Evolutionary conservation across 1,284 basidiomycete genomes (phyloP), one percentile per base, ranked within the genome.

Genomic region (Hortiboletus rubellus): DNA sequence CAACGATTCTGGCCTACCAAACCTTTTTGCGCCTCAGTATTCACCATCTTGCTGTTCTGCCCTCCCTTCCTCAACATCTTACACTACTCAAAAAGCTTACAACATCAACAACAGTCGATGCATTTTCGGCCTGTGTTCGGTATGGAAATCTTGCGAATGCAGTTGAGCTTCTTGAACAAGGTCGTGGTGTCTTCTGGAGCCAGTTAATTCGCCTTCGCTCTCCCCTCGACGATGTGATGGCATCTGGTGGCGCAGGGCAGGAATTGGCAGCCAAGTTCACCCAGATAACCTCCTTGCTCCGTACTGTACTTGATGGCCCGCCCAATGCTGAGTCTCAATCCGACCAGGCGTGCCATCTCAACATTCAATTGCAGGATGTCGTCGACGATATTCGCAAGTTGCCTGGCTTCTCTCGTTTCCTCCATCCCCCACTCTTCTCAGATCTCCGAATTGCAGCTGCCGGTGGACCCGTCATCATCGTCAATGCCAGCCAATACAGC

Each of bases 111-210:
- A n/a, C n/a, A 40, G 38, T 40, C n/a, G 38, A 40, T 9, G 38
- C n/a, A 8, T 40, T 40, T n/a, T 40, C 38, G 5, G 38, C 36
- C 15, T 37, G 36, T 15, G 14, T 37, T 37, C 36, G 36, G 15
- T 15, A 15, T 37, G 36, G 36, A 17, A 40, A 45, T 15, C 15
- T 15, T 0, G 36, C 14, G 15, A 37, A 37, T 12, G 36, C 36
- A 37, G 36, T 37, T 10, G 54, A 55, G 9, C 54, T 55, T 9
- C 50, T 55, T 4, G 53, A 51, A 44, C 41, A 51, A 27, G 41
- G 33, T 9, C 33, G 41, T 12, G 50, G 18, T 12, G 3, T 52
- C 24, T 52, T 54, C 18, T 44, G 41, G 49, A 22, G 34, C 7
- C 50, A 44, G 18, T 15, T 55, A 2, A 10, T 10, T 18, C 18